Conservation (phyloP, 805 yeast genomes). For the Blastobotrys mokoenaii region DNA sequence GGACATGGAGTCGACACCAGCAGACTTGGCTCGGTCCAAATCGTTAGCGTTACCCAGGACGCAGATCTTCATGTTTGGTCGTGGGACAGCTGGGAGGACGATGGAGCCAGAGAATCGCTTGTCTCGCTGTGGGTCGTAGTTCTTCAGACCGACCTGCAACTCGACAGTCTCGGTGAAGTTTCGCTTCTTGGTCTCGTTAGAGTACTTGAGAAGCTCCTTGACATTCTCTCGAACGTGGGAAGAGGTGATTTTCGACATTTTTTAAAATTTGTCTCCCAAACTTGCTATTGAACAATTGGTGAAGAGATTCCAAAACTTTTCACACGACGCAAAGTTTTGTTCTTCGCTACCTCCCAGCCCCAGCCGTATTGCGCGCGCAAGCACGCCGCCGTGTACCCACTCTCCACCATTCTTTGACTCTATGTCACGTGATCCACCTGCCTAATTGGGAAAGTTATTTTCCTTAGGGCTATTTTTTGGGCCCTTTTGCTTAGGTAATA, state of each 20-base stretch:
- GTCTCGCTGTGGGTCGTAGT: slow-evolving; percentile 99
- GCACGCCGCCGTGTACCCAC: no score
- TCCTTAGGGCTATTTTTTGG: no score
- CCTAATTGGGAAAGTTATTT: no score
- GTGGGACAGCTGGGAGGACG: slow-evolving; percentile 97
- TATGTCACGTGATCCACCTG: no score
- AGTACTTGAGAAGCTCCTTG: slow-evolving; percentile 79
- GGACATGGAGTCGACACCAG: slow-evolving; percentile 99
- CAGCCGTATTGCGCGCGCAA: no score
- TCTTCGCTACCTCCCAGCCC: no score
- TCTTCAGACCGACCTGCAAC: slow-evolving; percentile 98
- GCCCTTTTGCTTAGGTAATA: no score
- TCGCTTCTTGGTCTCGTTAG: slow-evolving; percentile 98
- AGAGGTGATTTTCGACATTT: slow-evolving; percentile 64
- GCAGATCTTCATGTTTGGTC: slow-evolving; percentile 99
- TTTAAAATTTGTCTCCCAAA: slow-evolving; percentile 12
- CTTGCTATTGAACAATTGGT: no score
- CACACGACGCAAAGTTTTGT: no score
- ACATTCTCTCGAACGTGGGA: slow-evolving; percentile 96
- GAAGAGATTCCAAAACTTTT: no score
- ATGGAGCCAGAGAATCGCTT: slow-evolving; percentile 99
- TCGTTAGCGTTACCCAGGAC: slow-evolving; percentile 99
- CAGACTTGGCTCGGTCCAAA: slow-evolving; percentile 99
- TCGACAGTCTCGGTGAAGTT: slow-evolving; percentile 99
- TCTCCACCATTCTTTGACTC: no score